phyloP scores from a whole-genome alignment of 768 basidiomycete genomes.

The Leucocoprinus sp. region DNA sequence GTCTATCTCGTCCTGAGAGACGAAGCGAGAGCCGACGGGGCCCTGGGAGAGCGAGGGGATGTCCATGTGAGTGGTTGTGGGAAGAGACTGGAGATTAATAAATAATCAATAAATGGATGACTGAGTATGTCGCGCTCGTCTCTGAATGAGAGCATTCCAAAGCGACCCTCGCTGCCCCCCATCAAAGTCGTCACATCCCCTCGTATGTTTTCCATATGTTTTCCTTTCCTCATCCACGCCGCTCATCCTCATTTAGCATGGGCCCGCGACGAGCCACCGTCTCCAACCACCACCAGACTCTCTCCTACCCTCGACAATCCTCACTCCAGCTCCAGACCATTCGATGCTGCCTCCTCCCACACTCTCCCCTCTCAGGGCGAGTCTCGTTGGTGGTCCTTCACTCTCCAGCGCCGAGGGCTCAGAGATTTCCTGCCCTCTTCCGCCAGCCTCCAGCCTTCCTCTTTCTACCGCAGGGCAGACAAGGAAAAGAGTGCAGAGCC shows the following conservation, averaged over 20 bases:
- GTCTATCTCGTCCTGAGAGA: slow-evolving; percentile 74
- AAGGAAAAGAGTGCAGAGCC: slow-evolving; percentile 22
- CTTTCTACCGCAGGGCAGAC: slow-evolving; percentile 27
- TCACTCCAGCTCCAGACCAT: slow-evolving; percentile 31
- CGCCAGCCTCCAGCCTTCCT: slow-evolving; percentile 26
- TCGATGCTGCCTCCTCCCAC: slow-evolving; percentile 46
- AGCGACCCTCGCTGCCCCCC: slow-evolving; percentile 35
- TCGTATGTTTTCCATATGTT: slow-evolving; percentile 38
- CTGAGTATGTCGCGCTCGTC: slow-evolving; percentile 12
- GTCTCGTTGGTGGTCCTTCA: slow-evolving; percentile 73
- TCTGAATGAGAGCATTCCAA: slow-evolving; percentile 26
- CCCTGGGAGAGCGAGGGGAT: slow-evolving; percentile 68
- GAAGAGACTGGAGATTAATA: not conserved
- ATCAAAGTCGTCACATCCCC: slow-evolving; percentile 59
- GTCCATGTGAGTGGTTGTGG: slow-evolving; percentile 10
- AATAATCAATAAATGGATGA: not conserved
- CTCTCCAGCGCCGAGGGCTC: slow-evolving; percentile 37
- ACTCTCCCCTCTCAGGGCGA: slow-evolving; percentile 34
- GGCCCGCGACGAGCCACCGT: slow-evolving; percentile 79
- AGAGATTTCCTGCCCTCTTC: slow-evolving; percentile 43
- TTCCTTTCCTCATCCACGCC: slow-evolving; percentile 3
- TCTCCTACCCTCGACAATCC: slow-evolving; percentile 17
- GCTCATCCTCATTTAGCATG: slow-evolving; percentile 45
- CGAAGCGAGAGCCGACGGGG: slow-evolving; percentile 76
- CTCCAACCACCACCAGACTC: slow-evolving; percentile 41